phyloP scores from a whole-genome alignment of 345 rosid species.

The Aurinia saxatilis region DNA sequence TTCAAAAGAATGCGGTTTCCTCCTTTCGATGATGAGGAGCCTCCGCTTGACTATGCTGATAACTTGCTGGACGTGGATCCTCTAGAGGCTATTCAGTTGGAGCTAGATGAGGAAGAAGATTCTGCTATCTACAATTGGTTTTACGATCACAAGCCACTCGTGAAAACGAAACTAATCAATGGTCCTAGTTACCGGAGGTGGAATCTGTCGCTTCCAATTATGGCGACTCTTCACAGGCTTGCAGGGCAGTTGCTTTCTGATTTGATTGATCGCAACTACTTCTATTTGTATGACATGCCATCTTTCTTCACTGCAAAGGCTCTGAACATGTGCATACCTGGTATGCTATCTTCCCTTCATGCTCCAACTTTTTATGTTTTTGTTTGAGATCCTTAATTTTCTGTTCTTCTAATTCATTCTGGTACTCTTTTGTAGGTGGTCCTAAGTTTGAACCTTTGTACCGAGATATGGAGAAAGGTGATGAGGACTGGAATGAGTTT shows the following conservation, averaged over 20 bases:
- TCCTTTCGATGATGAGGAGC: constrained; percentile 94
- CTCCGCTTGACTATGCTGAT: constrained; percentile 86
- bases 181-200: constrained; percentile 88
- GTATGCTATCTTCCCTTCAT: constrained; percentile 26
- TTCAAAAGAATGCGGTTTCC: constrained; percentile 96
- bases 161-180: constrained; percentile 75
- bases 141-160: constrained; percentile 92
- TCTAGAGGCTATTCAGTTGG: constrained; percentile 77
- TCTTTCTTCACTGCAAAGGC: constrained; percentile 94
- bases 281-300: constrained; percentile 90
- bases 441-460: constrained; percentile 90
- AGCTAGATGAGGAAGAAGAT: constrained; percentile 83
- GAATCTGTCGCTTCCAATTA: constrained; percentile 91
- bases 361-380: not conserved
- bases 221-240: constrained; percentile 89
- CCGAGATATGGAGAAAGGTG: constrained; percentile 94
- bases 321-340: constrained; percentile 90
- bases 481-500: constrained; percentile 92
- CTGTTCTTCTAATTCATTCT: not conserved
- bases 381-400: not conserved
- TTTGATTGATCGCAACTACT: constrained; percentile 76
- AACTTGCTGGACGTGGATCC: constrained; percentile 88
- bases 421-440: constrained; percentile 47
- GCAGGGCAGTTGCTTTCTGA: constrained; percentile 97
- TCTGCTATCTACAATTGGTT: constrained; percentile 85